phyloP scores from a whole-genome alignment of 2,329 filamentous ascomycete genomes.

The Colletotrichum truncatum region DNA sequence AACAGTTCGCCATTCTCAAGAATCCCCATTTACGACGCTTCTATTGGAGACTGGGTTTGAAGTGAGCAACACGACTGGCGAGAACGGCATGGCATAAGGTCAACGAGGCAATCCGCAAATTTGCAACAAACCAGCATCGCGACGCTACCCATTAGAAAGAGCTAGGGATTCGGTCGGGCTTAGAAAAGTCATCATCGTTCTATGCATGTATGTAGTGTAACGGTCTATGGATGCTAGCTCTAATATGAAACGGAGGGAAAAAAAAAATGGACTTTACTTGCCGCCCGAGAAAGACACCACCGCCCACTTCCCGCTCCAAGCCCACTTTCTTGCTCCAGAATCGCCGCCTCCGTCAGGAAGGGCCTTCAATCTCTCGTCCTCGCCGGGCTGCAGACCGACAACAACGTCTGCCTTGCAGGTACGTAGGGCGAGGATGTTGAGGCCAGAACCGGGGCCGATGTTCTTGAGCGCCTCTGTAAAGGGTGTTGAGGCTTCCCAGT shows the following conservation, averaged over 20 bases:
- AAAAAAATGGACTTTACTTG: conserved; percentile 26
- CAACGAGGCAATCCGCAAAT: neutral
- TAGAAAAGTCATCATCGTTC: neutral
- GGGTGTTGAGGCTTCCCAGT: conserved; percentile 88
- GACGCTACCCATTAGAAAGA: no score
- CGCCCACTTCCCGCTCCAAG: conserved; percentile 96
- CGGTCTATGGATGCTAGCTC: conserved; percentile 10
- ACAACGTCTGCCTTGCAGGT: conserved; percentile 98
- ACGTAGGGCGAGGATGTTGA: conserved; percentile 86
- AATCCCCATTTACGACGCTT: neutral
- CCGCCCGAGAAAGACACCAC: conserved; percentile 79
- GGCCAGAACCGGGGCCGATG: conserved; percentile 80
- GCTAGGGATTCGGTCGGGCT: no score
- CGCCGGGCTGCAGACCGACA: conserved; percentile 82
- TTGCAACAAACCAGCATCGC: no score
- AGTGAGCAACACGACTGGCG: neutral
- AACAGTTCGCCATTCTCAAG: neutral
- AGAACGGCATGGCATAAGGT: fast-evolving
- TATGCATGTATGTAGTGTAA: neutral
- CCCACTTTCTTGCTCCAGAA: conserved; percentile 81
- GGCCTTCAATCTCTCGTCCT: conserved; percentile 81
- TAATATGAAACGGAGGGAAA: neutral
- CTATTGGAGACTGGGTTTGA: neutral
- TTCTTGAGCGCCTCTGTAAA: conserved; percentile 88
- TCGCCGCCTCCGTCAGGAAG: conserved; percentile 77